Evolutionary conservation across 2,329 filamentous ascomycete species (phyloP).

Genomic region (Calonectria hawksworthii): DNA sequence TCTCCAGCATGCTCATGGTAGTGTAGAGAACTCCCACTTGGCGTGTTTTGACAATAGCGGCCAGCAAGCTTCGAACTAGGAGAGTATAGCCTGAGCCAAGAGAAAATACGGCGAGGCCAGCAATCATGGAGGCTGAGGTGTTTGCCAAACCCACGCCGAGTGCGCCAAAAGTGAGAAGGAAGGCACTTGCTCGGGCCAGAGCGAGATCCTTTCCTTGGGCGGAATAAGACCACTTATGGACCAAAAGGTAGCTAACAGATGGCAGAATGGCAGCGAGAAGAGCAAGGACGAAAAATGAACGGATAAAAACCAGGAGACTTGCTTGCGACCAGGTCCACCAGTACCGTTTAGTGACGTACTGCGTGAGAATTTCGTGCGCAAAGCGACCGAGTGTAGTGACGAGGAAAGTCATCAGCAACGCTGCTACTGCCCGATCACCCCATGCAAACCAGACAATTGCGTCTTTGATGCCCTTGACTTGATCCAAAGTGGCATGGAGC

Average conservation of each 20-base stretch:
- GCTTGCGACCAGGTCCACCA: constrained; percentile 1
- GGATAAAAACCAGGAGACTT: not conserved
- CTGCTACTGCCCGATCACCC: not conserved
- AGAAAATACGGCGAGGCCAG: not conserved
- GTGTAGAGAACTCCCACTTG: not conserved
- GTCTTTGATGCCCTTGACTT: not conserved
- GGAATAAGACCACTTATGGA: not conserved
- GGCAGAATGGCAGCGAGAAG: not conserved
- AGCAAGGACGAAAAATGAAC: not conserved
- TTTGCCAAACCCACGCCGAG: not conserved
- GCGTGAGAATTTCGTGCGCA: not conserved
- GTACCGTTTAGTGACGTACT: not conserved
- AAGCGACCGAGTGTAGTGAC: not conserved
- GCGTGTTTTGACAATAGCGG: not conserved
- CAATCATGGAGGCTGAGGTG: not conserved
- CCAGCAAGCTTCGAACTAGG: not conserved
- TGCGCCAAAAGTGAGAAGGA: not conserved
- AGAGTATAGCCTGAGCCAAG: not conserved
- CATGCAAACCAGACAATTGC: not conserved
- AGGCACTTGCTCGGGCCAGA: not conserved
- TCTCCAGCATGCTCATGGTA: not conserved
- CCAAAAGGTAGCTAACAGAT: not conserved
- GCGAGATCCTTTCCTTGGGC: not conserved
- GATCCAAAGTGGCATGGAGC: not conserved
- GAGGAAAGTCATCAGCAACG: not conserved